Percentiles rank a stretch among this genome's conserved stretches.
Conservation (phyloP, 345 rosid genomes). For the Salix koriyanagi region DNA sequence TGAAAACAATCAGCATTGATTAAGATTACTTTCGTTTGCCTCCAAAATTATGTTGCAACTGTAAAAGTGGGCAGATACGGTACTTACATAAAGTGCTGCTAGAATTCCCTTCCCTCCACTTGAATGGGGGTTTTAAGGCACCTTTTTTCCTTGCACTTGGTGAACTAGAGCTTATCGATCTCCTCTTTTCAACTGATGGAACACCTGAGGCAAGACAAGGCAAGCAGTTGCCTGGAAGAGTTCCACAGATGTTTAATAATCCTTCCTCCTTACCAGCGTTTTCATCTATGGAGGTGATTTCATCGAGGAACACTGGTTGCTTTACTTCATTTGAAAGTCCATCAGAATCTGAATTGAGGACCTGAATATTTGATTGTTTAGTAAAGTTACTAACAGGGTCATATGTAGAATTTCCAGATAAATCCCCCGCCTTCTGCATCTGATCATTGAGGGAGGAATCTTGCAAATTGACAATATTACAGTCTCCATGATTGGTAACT, state of each 20-base stretch:
- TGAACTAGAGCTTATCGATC: constrained; percentile 29
- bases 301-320: constrained; percentile 54
- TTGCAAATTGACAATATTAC: constrained; percentile 15
- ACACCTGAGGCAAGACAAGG: constrained; percentile 32
- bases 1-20: neutral
- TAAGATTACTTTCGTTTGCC: neutral
- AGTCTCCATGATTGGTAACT: constrained; percentile 39
- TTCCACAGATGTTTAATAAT: constrained; percentile 29
- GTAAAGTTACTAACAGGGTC: constrained; percentile 26
- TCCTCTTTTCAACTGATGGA: constrained; percentile 27
- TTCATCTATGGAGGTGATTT: constrained; percentile 37
- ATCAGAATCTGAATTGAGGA: constrained; percentile 22
- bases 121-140: constrained; percentile 25
- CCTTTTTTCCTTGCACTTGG: constrained; percentile 29
- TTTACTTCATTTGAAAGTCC: constrained; percentile 22
- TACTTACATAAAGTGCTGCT: constrained; percentile 21
- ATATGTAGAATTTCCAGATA: constrained; percentile 34
- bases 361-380: constrained; percentile 28
- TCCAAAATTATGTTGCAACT: neutral
- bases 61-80: neutral
- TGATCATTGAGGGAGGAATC: constrained; percentile 29
- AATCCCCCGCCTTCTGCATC: constrained; percentile 39
- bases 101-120: constrained; percentile 29
- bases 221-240: constrained; percentile 29
- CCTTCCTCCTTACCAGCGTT: constrained; percentile 20